Percentiles rank a stretch among this genome's conserved stretches.
Evolutionary conservation across 352 stramenopile genomes (phyloP).

Genomic region (Phytophthora chlamydospora): DNA sequence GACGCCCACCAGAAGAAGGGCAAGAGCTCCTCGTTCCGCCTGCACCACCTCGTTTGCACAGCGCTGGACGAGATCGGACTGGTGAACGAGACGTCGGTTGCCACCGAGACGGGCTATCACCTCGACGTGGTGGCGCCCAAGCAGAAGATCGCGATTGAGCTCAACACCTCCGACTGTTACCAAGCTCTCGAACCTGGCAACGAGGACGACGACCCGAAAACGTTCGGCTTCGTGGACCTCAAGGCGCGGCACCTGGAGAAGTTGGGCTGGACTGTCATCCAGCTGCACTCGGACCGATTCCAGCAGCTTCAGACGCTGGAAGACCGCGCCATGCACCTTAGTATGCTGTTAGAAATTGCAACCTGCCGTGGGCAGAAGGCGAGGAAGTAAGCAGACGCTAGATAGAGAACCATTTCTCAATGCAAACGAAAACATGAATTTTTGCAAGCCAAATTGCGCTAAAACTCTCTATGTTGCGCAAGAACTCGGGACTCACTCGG

Average conservation of each 20-base stretch:
- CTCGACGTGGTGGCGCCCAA: constrained; percentile 56
- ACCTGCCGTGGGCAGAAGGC: constrained; percentile 35
- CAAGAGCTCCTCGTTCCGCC: constrained; percentile 65
- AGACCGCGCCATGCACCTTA: constrained; percentile 63
- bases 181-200: constrained; percentile 41
- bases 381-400: constrained; percentile 9
- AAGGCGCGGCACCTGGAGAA: constrained; percentile 69
- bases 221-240: constrained; percentile 62
- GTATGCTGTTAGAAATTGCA: constrained; percentile 74
- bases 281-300: constrained; percentile 62
- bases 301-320: constrained; percentile 53
- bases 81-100: constrained; percentile 38
- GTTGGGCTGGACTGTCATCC: constrained; percentile 74
- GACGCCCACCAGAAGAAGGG: constrained; percentile 47
- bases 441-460: constrained; percentile 8
- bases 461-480: too few species aligned
- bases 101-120: constrained; percentile 50
- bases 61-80: constrained; percentile 64
- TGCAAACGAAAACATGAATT: constrained; percentile 28
- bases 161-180: constrained; percentile 64
- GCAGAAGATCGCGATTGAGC: constrained; percentile 70
- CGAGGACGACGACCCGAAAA: constrained; percentile 47
- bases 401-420: constrained; percentile 23
- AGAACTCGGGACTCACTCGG: constrained; percentile 17
- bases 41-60: constrained; percentile 60